phyloP scores from a whole-genome alignment of 257 asterid species.

The Lithospermum erythrorhizon region DNA sequence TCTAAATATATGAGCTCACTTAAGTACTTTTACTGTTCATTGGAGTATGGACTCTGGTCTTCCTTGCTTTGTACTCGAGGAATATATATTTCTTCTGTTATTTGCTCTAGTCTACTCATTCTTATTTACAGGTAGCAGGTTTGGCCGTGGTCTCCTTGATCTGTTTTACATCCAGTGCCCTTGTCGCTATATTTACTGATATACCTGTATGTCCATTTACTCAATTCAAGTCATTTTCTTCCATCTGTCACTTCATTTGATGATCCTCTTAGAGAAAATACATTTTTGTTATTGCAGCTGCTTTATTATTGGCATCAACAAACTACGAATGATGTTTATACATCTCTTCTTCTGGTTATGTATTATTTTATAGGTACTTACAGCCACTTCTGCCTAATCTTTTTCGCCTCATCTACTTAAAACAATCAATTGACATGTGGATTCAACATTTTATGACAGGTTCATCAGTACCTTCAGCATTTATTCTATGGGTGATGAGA shows the following conservation, averaged over 20 bases:
- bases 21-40: too few species aligned
- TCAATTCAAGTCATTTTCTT: constrained; percentile 2
- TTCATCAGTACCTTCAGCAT: constrained; percentile 80
- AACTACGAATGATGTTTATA: constrained; percentile 23
- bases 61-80: background rate
- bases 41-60: background rate
- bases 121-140: constrained; percentile 57
- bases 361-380: constrained; percentile 74
- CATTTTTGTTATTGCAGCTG: constrained; percentile 43
- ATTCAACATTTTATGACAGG: constrained; percentile 32
- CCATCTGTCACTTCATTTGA: constrained; percentile 1
- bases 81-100: background rate
- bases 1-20: too few species aligned
- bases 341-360: constrained; percentile 56
- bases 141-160: constrained; percentile 81
- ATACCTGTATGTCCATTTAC: constrained; percentile 53
- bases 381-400: constrained; percentile 3
- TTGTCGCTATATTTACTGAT: constrained; percentile 51
- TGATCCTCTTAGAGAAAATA: constrained; percentile 4
- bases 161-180: constrained; percentile 72
- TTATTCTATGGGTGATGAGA: constrained; percentile 77
- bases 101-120: background rate
- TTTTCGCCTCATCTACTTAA: background rate
- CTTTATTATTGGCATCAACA: constrained; percentile 58
- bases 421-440: background rate